phyloP scores from a whole-genome alignment of 768 basidiomycete species.

The Mycena venus region DNA sequence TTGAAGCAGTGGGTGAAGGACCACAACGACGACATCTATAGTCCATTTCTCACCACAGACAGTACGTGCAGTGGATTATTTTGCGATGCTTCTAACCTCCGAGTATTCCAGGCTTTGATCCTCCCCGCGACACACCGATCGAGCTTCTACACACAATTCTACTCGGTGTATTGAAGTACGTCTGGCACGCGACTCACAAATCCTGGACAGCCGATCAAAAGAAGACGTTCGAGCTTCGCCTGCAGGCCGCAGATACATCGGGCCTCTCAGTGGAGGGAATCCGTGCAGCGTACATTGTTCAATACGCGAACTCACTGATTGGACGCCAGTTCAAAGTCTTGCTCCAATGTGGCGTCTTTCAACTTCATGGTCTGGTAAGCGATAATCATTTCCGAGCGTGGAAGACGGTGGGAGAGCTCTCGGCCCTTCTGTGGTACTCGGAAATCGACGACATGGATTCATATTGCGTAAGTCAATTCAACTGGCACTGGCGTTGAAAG shows the following conservation, averaged over 20 bases:
- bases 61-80: too few species aligned
- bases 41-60: too few species aligned
- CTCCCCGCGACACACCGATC: not conserved
- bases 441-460: slow-evolving; percentile 37
- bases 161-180: slow-evolving; percentile 49
- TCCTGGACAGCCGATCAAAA: not conserved
- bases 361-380: not conserved
- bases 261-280: slow-evolving; percentile 32
- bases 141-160: slow-evolving; percentile 10
- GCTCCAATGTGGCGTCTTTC: not conserved
- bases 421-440: too few species aligned
- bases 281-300: slow-evolving; percentile 45
- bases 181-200: slow-evolving; percentile 43
- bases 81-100: not conserved
- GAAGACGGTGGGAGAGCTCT: too few species aligned
- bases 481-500: too few species aligned
- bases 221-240: slow-evolving; percentile 21
- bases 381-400: too few species aligned
- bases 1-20: not conserved
- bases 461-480: slow-evolving; percentile 37
- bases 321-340: not conserved
- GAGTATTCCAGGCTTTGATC: not conserved
- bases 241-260: slow-evolving; percentile 41
- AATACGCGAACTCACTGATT: slow-evolving; percentile 39
- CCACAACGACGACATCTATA: too few species aligned